These are phyloP conservation scores for Cladophialophora immunda DNA, from an alignment of 2,329 filamentous ascomycete genomes.

Conservation along the genomic window DNA sequence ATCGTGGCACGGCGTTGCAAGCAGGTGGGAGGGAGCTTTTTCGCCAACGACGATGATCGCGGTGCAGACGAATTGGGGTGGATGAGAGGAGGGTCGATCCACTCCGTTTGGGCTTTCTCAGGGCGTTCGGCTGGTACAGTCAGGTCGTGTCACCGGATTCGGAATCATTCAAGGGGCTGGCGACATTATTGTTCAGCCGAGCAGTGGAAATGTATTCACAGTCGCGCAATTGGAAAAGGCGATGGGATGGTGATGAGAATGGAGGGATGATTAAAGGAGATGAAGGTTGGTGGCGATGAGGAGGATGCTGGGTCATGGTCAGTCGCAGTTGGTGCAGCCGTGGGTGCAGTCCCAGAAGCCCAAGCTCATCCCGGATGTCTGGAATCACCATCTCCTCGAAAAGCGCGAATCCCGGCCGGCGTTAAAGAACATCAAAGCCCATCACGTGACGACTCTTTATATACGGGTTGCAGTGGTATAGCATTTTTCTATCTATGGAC, in stretches of 20 bases:
- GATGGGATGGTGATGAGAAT: constrained; percentile 33
- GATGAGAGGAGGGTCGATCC: constrained; percentile 6
- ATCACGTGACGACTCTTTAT: constrained; percentile 32
- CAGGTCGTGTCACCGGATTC: constrained; percentile 35
- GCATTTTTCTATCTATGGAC: constrained; percentile 22
- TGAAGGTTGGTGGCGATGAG: constrained; percentile 32
- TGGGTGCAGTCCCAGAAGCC: constrained; percentile 25
- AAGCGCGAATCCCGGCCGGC: constrained; percentile 19
- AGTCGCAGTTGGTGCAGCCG: constrained; percentile 35
- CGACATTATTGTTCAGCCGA: constrained; percentile 30
- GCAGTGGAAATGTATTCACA: constrained; percentile 25
- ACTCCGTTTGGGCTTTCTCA: constrained; percentile 10
- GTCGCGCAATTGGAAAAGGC: constrained; percentile 28
- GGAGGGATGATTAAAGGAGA: constrained; percentile 29
- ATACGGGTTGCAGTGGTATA: constrained; percentile 18
- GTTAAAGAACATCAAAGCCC: constrained; percentile 17
- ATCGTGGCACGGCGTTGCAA: constrained; percentile 9
- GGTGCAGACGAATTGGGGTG: constrained; percentile 10
- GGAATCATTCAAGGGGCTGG: constrained; percentile 32
- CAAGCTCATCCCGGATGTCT: constrained; percentile 37
- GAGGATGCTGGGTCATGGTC: constrained; percentile 35
- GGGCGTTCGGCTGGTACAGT: constrained; percentile 23
- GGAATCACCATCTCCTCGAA: constrained; percentile 28
- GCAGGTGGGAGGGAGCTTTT: background rate
- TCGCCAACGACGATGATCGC: constrained; percentile 12